Evolutionary conservation across 73 alveolate genomes (phyloP), one percentile per base, ranked within the genome.

Genomic region (Effrenium voratum): DNA sequence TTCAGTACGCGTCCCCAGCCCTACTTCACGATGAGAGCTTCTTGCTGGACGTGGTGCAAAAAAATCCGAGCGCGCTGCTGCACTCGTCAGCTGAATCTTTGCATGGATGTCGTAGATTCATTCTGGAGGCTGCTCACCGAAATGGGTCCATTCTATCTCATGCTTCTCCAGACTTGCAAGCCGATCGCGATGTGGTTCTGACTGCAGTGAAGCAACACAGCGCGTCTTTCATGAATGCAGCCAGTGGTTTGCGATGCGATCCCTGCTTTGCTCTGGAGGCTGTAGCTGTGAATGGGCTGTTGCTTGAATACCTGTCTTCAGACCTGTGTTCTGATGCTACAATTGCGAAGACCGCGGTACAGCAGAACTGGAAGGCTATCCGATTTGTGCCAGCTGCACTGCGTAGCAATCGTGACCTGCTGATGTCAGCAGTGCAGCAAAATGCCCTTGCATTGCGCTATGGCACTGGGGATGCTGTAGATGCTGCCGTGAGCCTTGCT

Each of bases 141-240:
- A 86, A 86, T 70, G 94, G 94, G 4, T 82, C 70, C 40, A 47
- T 70, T 32, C 83, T 86, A 30, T 10, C 34, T 63, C 50, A 86
- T 32, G 94, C 94, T 41, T 28, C 30, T 38, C 26, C 83, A 1
- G 70, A 86, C 49, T 43, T 86, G 34, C 82, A 63, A 32, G 94
- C 47, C 2, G 94, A 86, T 36, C 94, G 70, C 34, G 94, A 86
- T 22, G 72, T 86, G 73, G 94, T 75, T 13, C 77, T 36, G 5
- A 50, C 38, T 16, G 94, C 94, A 28, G 60, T 86, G 68, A 68
- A 70, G 63, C 94, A 86, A 43, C 94, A 86, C 24, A 86, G 94
- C 46, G 66, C 94, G 22, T 82, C 94, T 38, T 86, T 86, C 41
- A 34, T 52, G 16, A 86, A 83, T 50, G 94, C 68, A 28, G 60